Percentiles rank a stretch among this genome's conserved stretches.
Conservation (phyloP, 768 basidiomycete genomes). For the Leucocoprinus sp. region DNA sequence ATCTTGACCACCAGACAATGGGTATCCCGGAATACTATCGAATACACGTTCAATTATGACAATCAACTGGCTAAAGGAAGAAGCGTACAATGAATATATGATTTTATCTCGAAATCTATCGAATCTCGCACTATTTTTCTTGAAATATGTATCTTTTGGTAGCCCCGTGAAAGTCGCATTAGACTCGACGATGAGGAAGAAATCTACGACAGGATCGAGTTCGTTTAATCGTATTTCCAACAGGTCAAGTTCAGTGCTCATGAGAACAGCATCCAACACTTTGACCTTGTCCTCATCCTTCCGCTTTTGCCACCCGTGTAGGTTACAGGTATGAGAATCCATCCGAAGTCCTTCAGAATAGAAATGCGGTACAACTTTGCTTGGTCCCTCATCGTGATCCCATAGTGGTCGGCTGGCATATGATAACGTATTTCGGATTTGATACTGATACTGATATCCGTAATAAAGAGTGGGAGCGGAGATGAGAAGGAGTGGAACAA, state of each 20-base stretch:
- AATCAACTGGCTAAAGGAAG: not conserved
- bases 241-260: slow-evolving; percentile 58
- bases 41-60: not conserved
- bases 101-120: slow-evolving; percentile 46
- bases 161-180: slow-evolving; percentile 56
- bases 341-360: slow-evolving; percentile 44
- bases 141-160: slow-evolving; percentile 44
- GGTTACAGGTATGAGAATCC: slow-evolving; percentile 33
- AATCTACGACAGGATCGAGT: slow-evolving; percentile 45
- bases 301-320: slow-evolving; percentile 49
- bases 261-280: slow-evolving; percentile 49
- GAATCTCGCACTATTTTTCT: slow-evolving; percentile 37
- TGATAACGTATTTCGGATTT: slow-evolving; percentile 43
- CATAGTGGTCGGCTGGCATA: slow-evolving; percentile 54
- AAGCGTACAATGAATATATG: slow-evolving; percentile 39
- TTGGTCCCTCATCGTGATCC: slow-evolving; percentile 45
- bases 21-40: slow-evolving; percentile 35
- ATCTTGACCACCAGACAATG: slow-evolving; percentile 31
- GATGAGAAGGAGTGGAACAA: slow-evolving; percentile 27
- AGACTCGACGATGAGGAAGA: slow-evolving; percentile 55
- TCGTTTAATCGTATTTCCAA: slow-evolving; percentile 58
- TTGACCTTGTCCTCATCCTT: slow-evolving; percentile 26
- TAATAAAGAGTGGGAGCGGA: slow-evolving; percentile 26
- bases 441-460: slow-evolving; percentile 34
- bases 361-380: slow-evolving; percentile 42